Base-by-base conservation (phyloP, 139 green algal species). In the Spirogloea muscicola region DNA sequence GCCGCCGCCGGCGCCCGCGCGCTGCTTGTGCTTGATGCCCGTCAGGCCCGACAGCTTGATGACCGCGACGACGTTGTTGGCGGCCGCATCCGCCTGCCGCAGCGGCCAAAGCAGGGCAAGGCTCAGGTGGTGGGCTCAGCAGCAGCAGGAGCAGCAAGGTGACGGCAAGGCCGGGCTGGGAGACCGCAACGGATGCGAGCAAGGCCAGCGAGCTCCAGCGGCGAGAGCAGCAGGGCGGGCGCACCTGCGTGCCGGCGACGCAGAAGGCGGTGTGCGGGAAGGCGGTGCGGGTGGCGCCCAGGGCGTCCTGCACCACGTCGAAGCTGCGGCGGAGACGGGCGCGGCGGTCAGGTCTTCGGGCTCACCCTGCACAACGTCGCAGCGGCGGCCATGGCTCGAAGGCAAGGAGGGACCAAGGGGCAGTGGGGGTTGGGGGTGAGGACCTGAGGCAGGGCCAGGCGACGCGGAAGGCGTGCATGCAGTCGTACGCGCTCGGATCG, bases 401-500 rank as follows among this genome's bases (percentile, higher is more conserved):
- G n/a, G n/a, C n/a, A n/a, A n/a, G n/a, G n/a, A n/a, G n/a, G n/a
- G n/a, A n/a, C n/a, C n/a, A 64, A 9, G 13, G 49, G 7, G 49
- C 34, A 63, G 31, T 13, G 5, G 40, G 49, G 65, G 49, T 16
- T 25, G 38, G 27, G 48, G 21, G 7, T 10, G 67, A 1, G 40
- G 39, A 90, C 82, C 87, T 94, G 0, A 99, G 87, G 86, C 90
- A 95, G 2, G 94, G 94, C 94, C 94, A 99, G 51, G 94, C 89
- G 51, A 96, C 81, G 21, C 57, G 77, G 43, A 94, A 89, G 18
- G 79, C 74, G 71, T 94, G 89, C 80, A 98, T 75, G 84, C 91
- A 98, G 76, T 97, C 90, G 76, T 99, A 99, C 0, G 91, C 91
- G 1, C 88, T 91, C 29, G 89, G 88, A 79, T 98, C 94, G 77